A percentile compares a stretch with the other conserved stretches of the same genome.
phyloP scores from a whole-genome alignment of 148 eudicot species.

The Rhododendron henanense region DNA sequence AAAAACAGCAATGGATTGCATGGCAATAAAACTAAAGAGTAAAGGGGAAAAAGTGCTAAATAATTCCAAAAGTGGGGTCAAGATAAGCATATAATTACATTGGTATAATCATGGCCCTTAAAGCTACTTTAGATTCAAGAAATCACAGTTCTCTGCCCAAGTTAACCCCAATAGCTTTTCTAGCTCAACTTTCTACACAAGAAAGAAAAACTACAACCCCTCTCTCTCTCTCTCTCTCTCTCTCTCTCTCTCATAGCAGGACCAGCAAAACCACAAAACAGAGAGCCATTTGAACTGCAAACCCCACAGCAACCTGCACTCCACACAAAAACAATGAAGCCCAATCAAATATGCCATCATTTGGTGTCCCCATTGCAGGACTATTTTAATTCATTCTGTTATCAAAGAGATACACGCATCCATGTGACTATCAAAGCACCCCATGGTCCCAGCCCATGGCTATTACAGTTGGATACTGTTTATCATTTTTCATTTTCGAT shows the following conservation, averaged over 20 bases:
- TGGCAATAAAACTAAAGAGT: conserved; percentile 5
- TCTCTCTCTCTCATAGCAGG: conserved; percentile 17
- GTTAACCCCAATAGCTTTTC: background rate
- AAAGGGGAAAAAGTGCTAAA: conserved; percentile 6
- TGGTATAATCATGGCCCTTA: conserved; percentile 22
- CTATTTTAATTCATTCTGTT: background rate
- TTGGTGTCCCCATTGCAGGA: background rate
- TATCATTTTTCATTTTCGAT: background rate
- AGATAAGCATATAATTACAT: conserved; percentile 18
- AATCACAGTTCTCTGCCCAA: background rate
- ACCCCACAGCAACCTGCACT: conserved; percentile 44
- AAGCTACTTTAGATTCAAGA: conserved; percentile 35
- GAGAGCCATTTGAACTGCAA: conserved; percentile 32
- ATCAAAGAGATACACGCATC: background rate
- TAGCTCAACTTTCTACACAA: background rate
- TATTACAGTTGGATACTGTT: background rate
- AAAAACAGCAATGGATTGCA: conserved; percentile 6
- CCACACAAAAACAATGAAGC: conserved; percentile 18
- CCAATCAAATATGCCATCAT: conserved; percentile 28
- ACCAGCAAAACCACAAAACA: conserved; percentile 33
- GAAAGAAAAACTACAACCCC: background rate
- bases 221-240: conserved; percentile 13
- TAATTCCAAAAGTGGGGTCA: conserved; percentile 37
- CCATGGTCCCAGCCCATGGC: background rate
- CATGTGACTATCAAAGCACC: background rate